Base-by-base conservation (phyloP, 495 filamentous ascomycete genomes). In the Pseudoneurospora amorphoporcata region DNA sequence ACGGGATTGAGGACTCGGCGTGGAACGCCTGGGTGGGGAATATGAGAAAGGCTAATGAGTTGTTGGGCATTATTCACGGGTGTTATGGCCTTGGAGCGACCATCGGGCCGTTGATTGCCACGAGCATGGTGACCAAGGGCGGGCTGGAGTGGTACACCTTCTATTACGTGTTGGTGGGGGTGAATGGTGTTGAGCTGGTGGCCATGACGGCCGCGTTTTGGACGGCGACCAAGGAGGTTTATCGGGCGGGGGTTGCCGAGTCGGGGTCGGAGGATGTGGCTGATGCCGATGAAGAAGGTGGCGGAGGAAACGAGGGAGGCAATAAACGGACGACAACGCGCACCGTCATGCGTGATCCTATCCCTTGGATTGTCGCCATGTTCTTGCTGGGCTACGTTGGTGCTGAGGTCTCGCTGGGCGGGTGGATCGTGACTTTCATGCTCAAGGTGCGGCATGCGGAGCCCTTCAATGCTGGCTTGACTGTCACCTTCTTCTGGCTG, bases 391-490 rank as follows among this genome's bases (percentile, higher is more conserved):
- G 87, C 45, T 96, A 95, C 76, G 92, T 95, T 12, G 94, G 94
- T 53, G 82, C 90, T n/a, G 94, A 97, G 73, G 94, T 97, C 29
- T 89, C 90, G 0, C 85, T 97, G 1, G 92, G 93, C 39, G 91
- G 94, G 17, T 97, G 93, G 94, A 90, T 96, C 45, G 92, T 94
- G 53, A 92, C 92, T 2, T 97, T 95, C 82, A 88, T 97, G 81
- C 90, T 95, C 73, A 86, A 83, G 37, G 91, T 93, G 65, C 90
- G 94, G 12, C 81, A 90, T 71, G 93, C 92, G 5, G 86, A 90
- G 47, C 88, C 90, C 3, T 88, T 89, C 40, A 84, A 84, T 6
- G 91, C 93, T 8, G 93, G 94, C 32, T 91, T 94, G 76, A 91
- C 92, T 17, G 93, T 89, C 14, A 88, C 91, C 0, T 92, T 92